Evolutionary conservation across 2,329 filamentous ascomycete genomes (phyloP).

Genomic region (Trichoderma brevicompactum): DNA sequence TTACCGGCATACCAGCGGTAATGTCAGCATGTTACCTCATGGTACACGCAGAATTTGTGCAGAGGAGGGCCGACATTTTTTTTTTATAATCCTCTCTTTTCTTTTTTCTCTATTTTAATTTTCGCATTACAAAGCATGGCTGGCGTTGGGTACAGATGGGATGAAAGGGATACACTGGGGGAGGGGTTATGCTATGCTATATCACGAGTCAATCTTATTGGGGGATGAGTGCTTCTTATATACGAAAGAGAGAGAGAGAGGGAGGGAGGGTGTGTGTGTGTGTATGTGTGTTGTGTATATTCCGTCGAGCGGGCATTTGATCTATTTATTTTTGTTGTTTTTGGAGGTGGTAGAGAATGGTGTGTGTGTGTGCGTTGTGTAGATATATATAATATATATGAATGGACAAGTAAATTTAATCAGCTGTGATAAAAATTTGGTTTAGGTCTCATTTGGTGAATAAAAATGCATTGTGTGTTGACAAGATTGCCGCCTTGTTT

Average conservation of each 20-base stretch:
- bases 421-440: too few species aligned
- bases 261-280: neutral
- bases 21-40: constrained; percentile 28
- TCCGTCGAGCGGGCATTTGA: neutral
- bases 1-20: constrained; percentile 48
- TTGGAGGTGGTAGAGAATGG: too few species aligned
- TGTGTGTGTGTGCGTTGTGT: too few species aligned
- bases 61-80: neutral
- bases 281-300: neutral
- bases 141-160: constrained; percentile 21
- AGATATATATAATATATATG: neutral
- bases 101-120: neutral
- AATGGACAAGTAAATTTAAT: neutral
- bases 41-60: neutral
- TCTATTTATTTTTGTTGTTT: neutral
- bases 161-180: constrained; percentile 1
- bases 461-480: too few species aligned
- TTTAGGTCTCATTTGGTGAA: too few species aligned
- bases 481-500: neutral
- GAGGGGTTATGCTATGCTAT: neutral
- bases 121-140: constrained; percentile 11
- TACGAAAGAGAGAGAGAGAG: too few species aligned
- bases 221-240: constrained; percentile 5
- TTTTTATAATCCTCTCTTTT: neutral
- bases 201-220: constrained; percentile 1